Base-by-base conservation (phyloP, 345 rosid genomes). In the Erodium maritimum region DNA sequence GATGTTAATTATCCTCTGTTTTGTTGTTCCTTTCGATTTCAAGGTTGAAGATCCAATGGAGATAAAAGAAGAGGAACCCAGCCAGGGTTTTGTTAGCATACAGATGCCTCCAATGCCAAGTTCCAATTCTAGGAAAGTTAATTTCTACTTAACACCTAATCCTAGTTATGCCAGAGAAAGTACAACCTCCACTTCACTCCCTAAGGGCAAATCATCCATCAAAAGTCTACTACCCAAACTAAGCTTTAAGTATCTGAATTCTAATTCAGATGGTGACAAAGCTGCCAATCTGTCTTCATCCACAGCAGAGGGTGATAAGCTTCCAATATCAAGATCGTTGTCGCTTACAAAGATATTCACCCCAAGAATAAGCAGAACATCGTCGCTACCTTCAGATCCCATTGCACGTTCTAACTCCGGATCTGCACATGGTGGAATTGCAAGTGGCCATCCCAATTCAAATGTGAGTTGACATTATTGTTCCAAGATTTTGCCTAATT, bases 281-380 rank as follows among this genome's bases (percentile, higher is more conserved):
- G 79, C 78, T 50, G 77, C 64, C 57, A 80, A 62, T 62, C 59
- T 48, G 4, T 54, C 66, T 46, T 75, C 85, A 33, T 68, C 77
- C 55, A 55, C 65, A 33, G 52, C 52, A 11, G 64, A 59, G 37
- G 77, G 65, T 61, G 96, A 84, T 65, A 88, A 80, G 67, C 79
- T 83, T 50, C 81, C 84, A 0, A 82, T 88, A 57, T 69, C 90
- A 9, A 86, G 96, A 65, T 86, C 98, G 10, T 58, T 84, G 59
- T 91, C 96, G 29, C 82, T 91, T 48, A 62, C 95, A 14, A 88
- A 86, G 82, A 67, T 88, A n/a, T 91, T 91, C 73, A 79, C 90
- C 51, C 96, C 98, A 21, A 62, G 82, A 73, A 86, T 88, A 56
- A 84, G 77, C 59, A 76, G 95, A 73, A 77, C 95, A 33, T 86